Base-by-base conservation (phyloP, 805 yeast species). In the Brettanomyces anomalus region DNA sequence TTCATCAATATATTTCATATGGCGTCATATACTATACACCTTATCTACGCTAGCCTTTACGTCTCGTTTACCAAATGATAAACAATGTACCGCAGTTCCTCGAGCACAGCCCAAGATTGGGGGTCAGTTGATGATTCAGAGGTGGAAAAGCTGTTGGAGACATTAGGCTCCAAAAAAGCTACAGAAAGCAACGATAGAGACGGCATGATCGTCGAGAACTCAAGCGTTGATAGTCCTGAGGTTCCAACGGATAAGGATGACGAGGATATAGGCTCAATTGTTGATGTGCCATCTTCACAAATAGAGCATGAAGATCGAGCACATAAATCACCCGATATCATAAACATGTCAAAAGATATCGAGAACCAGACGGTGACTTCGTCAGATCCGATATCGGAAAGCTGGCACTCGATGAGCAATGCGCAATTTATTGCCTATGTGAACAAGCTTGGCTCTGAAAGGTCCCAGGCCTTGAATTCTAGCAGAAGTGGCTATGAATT, bases 321-420 rank as follows among this genome's bases (percentile, higher is more conserved):
- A n/a, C n/a, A n/a, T n/a, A n/a, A n/a, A n/a, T n/a, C n/a, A n/a
- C n/a, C n/a, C n/a, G n/a, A n/a, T n/a, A n/a, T n/a, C n/a, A n/a
- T n/a, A n/a, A n/a, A n/a, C n/a, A n/a, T n/a, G n/a, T n/a, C n/a
- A n/a, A n/a, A n/a, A n/a, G n/a, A n/a, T n/a, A 11, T 24, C 26
- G 24, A 26, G 3, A 14, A 20, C 20, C 21, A 19, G 20, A 17
- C 30, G 10, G 5, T 24, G 17, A 24, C 34, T n/a, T 32, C 34
- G 15, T 32, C 34, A 16, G n/a, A 18, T 35, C 8, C 37, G 7
- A 33, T 16, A 3, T 21, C 43, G 8, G 50, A 51, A 14, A 56
- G 55, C 32, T 60, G 65, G 65, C 58, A 65, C 3, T 65, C 71
- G 0, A 54, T 69, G 52, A 63, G 50, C 13, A 70, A 69, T 48